Conservation (phyloP, 108 stramenopile genomes). For the Skeletonema tropicum region DNA sequence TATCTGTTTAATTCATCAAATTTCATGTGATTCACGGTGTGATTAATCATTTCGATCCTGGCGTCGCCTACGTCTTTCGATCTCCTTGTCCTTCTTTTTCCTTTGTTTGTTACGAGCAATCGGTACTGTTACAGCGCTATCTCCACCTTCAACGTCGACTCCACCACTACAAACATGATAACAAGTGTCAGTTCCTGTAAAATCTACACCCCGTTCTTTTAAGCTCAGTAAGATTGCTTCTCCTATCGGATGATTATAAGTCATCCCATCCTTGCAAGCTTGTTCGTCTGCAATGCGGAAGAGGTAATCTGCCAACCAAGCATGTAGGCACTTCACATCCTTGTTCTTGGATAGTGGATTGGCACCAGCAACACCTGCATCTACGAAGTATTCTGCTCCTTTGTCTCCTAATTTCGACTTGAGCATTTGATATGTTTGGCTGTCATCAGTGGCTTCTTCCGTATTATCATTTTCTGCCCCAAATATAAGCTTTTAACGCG, state of each 20-base stretch:
- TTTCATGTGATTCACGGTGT: too few relatives aligned
- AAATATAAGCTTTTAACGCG: conserved; percentile 18
- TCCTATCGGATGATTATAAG: conserved; percentile 24
- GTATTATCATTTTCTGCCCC: not conserved
- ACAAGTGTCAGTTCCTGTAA: conserved; percentile 40
- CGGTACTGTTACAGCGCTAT: conserved; percentile 30
- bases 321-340: conserved; percentile 55
- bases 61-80: conserved; percentile 10
- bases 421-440: conserved; percentile 14
- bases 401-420: conserved; percentile 32
- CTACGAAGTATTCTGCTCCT: conserved; percentile 33
- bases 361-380: conserved; percentile 42
- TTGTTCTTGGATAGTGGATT: conserved; percentile 15
- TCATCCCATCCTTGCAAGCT: not conserved
- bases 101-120: conserved; percentile 49
- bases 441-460: conserved; percentile 6
- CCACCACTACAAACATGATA: conserved; percentile 34
- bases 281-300: conserved; percentile 19
- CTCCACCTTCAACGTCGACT: not conserved
- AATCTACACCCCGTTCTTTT: conserved; percentile 23
- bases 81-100: conserved; percentile 24
- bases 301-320: conserved; percentile 50
- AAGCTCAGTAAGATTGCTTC: conserved; percentile 24
- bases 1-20: not conserved
- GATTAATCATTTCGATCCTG: not conserved